Evolutionary conservation across 108 stramenopile genomes (phyloP).

Genomic region (Nitzschia putrida): DNA sequence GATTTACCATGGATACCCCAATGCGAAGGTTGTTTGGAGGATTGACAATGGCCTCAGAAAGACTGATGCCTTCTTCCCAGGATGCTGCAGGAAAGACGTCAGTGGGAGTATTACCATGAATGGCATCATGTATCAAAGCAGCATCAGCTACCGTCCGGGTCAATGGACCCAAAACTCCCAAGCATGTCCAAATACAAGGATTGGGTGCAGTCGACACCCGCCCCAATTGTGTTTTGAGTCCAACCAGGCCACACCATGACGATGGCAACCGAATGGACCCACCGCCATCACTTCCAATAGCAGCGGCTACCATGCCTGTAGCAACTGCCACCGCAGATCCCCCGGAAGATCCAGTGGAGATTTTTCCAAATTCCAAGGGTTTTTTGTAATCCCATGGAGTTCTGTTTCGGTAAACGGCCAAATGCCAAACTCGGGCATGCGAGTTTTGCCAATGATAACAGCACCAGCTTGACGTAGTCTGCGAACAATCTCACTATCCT

Average conservation of each 20-base stretch:
- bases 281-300: slow-evolving; percentile 71
- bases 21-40: no score
- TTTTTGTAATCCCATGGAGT: background rate
- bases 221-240: slow-evolving; percentile 11
- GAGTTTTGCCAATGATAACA: slow-evolving; percentile 51
- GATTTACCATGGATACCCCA: no score
- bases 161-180: no score
- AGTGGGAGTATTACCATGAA: no score
- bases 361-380: slow-evolving; percentile 1
- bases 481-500: slow-evolving; percentile 44
- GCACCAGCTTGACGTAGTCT: slow-evolving; percentile 47
- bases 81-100: no score
- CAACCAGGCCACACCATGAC: slow-evolving; percentile 57
- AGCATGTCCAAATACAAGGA: no score
- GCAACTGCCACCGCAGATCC: slow-evolving; percentile 70
- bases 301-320: slow-evolving; percentile 57
- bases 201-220: no score
- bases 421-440: slow-evolving; percentile 61
- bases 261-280: slow-evolving; percentile 72
- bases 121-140: no score
- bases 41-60: no score
- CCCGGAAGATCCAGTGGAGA: slow-evolving; percentile 50
- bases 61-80: no score
- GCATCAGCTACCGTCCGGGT: no score
- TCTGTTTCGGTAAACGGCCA: slow-evolving; percentile 2